phyloP scores from a whole-genome alignment of 2,329 filamentous ascomycete species.

The Cryphonectria japonica region DNA sequence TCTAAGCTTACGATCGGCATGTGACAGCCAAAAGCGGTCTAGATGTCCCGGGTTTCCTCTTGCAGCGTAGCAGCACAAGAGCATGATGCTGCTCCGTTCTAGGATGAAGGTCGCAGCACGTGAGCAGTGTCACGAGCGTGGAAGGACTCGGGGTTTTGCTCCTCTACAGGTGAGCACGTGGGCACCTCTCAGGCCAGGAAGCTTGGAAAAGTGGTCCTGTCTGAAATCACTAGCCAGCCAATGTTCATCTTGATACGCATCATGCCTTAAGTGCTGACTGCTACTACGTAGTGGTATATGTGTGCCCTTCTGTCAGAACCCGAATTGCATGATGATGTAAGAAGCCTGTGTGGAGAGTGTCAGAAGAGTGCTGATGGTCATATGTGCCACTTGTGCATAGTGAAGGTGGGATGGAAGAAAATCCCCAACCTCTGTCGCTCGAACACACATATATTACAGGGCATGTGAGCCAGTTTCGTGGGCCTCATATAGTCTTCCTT shows the following conservation, averaged over 20 bases:
- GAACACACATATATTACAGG: too few species aligned
- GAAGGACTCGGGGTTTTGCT: neutral
- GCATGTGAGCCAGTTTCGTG: neutral
- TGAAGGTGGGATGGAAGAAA: neutral
- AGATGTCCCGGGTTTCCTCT: neutral
- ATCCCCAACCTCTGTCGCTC: neutral
- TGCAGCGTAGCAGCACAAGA: neutral
- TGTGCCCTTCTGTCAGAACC: neutral
- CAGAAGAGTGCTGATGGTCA: neutral
- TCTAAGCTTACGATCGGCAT: slow-evolving; percentile 2
- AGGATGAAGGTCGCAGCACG: slow-evolving; percentile 9
- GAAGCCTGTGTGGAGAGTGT: neutral
- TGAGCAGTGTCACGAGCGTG: slow-evolving; percentile 12
- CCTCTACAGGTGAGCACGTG: slow-evolving; percentile 19
- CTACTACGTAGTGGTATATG: neutral
- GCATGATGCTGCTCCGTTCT: neutral
- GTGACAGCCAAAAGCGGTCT: neutral
- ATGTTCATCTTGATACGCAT: neutral
- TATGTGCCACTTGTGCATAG: neutral
- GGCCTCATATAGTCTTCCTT: neutral
- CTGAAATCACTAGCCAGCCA: neutral
- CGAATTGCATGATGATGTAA: neutral
- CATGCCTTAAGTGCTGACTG: slow-evolving; percentile 9
- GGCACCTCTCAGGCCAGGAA: slow-evolving; percentile 26
- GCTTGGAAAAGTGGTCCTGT: neutral